Evolutionary conservation across 352 stramenopile genomes (phyloP), one percentile per base, ranked within the genome.

Genomic region (Globisporangium recalcitrans): DNA sequence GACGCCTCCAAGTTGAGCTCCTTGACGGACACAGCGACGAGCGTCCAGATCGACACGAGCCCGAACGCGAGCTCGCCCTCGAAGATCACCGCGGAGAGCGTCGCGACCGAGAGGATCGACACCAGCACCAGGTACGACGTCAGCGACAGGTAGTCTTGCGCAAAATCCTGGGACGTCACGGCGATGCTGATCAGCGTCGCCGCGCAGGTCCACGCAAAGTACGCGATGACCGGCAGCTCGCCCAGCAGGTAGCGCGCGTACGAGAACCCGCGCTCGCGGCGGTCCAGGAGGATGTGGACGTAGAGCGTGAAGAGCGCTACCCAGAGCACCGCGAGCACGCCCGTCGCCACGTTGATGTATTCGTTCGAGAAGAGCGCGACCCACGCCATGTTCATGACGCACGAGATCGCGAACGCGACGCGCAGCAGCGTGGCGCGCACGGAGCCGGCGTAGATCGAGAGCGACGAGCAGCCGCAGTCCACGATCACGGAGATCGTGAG

Each of bases 181-280:
- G 78, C 75, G 55, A 93, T 65, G 64, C 70, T 84, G 70, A 93
- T 91, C 36, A 90, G 71, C 56, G 73, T 86, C 47, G 83, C 81
- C 19, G 74, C 81, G 44, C 73, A 85, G 10, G 77, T 87, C 83
- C 83, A 93, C 21, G 78, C 78, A 52, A 91, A 93, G 60, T 93
- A 93, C 34, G 87, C 40, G 21, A 70, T 78, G 24, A 93, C 36
- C 8, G 75, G 77, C 49, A 93, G 68, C 65, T 90, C 81, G 34
- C 74, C 87, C 44, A 78, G 57, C 26, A 88, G 11, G 65, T 73
- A 90, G 27, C 77, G 80, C 38, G 70, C 69, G 38, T 82, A 63
- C 31, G 74, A 71, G 47, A 85, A 83, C 36, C 69, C 68, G 10
- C 70, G 62, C 22, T 79, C 67, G 40, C 70, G 72, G 11, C 80